Conservation (phyloP, 2,329 filamentous ascomycete genomes). For the Sordariomycetes sp. region DNA sequence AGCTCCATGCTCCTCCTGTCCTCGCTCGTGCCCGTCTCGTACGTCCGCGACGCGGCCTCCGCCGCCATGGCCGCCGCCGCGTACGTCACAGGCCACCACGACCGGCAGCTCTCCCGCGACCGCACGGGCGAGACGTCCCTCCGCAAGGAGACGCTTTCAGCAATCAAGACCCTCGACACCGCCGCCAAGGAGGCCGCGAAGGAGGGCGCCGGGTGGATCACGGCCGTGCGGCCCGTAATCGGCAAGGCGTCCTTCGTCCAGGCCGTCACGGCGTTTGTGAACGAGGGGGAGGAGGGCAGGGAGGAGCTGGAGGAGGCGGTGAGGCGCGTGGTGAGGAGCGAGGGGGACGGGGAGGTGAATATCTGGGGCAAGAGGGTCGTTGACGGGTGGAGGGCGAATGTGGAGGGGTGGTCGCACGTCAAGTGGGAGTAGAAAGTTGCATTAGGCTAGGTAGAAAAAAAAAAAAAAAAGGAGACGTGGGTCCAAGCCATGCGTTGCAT, state of each 20-base stretch:
- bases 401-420: conserved; percentile 13
- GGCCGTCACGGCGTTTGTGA: conserved; percentile 14
- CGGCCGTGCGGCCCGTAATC: conserved; percentile 16
- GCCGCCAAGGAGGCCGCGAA: conserved; percentile 16
- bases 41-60: conserved; percentile 22
- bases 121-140: conserved; percentile 11
- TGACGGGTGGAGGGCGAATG: conserved; percentile 11
- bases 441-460: too few relatives aligned
- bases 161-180: conserved; percentile 18
- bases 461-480: too few relatives aligned
- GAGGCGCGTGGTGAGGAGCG: conserved; percentile 45
- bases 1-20: conserved; percentile 6
- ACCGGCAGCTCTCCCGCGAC: conserved; percentile 23
- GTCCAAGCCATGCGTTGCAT: too few relatives aligned
- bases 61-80: conserved; percentile 17
- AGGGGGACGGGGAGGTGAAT: conserved; percentile 1
- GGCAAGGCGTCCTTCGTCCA: conserved; percentile 13
- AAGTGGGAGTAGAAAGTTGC: conserved; percentile 9
- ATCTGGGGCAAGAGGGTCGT: conserved; percentile 10
- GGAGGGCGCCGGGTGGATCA: conserved; percentile 16
- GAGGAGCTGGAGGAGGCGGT: conserved; percentile 64
- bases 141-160: conserved; percentile 20
- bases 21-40: conserved; percentile 20
- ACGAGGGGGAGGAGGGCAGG: conserved; percentile 68
- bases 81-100: conserved; percentile 21